A percentile compares a stretch with the other conserved stretches of the same genome.
These are phyloP conservation scores for Globisporangium nagaii DNA, from an alignment of 352 stramenopile species.

Conservation along the genomic window DNA sequence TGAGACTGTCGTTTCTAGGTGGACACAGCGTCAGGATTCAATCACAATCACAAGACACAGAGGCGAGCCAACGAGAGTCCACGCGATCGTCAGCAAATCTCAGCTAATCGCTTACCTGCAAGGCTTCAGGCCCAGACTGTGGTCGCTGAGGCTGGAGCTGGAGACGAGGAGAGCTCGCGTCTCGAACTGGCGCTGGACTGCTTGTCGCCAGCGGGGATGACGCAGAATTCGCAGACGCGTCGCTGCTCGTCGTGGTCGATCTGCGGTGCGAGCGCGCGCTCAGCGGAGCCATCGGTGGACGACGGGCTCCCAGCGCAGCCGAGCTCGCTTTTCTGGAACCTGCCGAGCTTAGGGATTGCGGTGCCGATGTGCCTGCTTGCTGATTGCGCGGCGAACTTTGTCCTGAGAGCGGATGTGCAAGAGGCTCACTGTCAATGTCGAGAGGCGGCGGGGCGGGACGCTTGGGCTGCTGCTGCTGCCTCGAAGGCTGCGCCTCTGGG, in stretches of 20 bases:
- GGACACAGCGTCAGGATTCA: too few species aligned
- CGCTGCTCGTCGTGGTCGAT: background rate
- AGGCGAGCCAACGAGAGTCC: too few species aligned
- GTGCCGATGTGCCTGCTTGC: background rate
- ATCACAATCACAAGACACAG: too few species aligned
- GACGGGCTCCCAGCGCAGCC: background rate
- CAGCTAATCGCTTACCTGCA: too few species aligned
- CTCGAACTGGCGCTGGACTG: background rate
- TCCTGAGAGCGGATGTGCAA: too few species aligned
- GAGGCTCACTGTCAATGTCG: background rate
- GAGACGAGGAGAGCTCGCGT: background rate
- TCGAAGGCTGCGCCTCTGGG: slow-evolving; percentile 1
- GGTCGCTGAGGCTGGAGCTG: slow-evolving; percentile 4
- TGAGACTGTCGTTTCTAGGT: background rate
- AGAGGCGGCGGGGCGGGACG: background rate
- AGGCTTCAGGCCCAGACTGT: background rate
- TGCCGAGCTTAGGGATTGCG: background rate
- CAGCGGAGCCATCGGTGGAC: background rate
- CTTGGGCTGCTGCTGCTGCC: background rate
- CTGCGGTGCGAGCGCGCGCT: background rate
- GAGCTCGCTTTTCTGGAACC: background rate
- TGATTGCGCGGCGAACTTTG: background rate
- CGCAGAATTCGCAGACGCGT: background rate
- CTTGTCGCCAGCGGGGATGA: background rate
- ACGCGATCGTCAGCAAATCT: too few species aligned